phyloP scores from a whole-genome alignment of 176 grass and related monocot species.

The Aegilops tauschii region DNA sequence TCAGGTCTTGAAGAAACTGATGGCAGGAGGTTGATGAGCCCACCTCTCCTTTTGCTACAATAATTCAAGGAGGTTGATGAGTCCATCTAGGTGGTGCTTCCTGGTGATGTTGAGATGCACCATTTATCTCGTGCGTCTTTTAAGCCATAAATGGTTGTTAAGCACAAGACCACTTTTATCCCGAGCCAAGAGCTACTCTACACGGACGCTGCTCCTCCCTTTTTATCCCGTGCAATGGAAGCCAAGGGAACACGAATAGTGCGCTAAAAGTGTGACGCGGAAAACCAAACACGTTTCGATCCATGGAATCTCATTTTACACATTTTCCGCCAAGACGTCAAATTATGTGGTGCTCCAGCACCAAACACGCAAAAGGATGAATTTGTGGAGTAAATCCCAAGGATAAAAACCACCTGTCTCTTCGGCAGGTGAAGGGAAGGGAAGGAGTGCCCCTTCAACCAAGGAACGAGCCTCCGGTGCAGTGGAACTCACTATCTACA shows the following conservation, averaged over 20 bases:
- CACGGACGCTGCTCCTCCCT: background rate
- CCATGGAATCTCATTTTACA: background rate
- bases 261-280: background rate
- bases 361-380: background rate
- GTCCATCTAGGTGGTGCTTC: background rate
- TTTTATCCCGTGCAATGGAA: constrained; percentile 32
- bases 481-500: background rate
- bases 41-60: no score
- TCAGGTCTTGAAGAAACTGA: background rate
- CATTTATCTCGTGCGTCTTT: background rate
- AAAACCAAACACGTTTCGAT: no score
- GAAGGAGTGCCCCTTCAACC: background rate
- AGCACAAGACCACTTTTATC: background rate
- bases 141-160: background rate
- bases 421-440: background rate
- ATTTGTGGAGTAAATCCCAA: background rate
- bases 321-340: background rate
- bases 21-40: background rate
- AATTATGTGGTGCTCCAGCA: background rate
- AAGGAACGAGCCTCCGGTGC: background rate
- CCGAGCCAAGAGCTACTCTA: background rate
- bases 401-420: background rate
- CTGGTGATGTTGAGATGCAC: background rate
- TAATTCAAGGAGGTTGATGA: no score
- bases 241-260: background rate